Evolutionary conservation across 331 rosid genomes (phyloP), one percentile per base, ranked within the genome.

Genomic region (Quercus tomentella): DNA sequence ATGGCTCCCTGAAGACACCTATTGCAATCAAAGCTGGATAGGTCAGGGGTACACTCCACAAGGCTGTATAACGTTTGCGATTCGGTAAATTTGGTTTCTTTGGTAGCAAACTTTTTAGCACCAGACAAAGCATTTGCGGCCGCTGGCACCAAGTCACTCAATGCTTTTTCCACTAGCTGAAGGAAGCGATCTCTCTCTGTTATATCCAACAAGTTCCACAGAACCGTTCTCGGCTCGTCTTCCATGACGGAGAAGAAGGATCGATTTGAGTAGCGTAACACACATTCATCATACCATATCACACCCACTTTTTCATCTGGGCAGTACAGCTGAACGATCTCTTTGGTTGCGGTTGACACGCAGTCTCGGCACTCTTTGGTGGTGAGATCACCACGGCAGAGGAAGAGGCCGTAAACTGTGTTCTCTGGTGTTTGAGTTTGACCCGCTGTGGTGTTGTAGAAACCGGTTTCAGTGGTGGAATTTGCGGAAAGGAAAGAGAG

Each of bases 311-410:
- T 82, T 21, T 78, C 62, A 2, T 15, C 61, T 0, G 77, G 83
- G 79, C 92, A 90, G 18, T 28, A 80, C 37, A 8, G 22, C 9
- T 16, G 33, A 5, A 71, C 26, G 1, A 25, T 10, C 18, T 73
- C 73, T 18, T 11, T 11, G 33, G 71, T 33, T 22, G 88, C 91
- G 9, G 30, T 7, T 63, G 56, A 5, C 16, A 90, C 81, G 54
- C 89, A 90, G 49, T 74, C 75, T 7, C 30, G 75, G 76, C 94
- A 92, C 5, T 41, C n/a, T 8, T 76, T 23, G 9, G 76, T 2
- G 73, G 31, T 3, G n/a, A 83, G 61, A 76, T 88, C 92, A 1
- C 89, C 91, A n/a, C 94, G 92, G 77, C 94, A 92, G 76, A 85
- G 90, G 83, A 88, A 87, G 51, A 84, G 82, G 65, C 91, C 97